Evolutionary conservation across 148 eudicot species (phyloP), one percentile per base, ranked within the genome.

Genomic region (Rhododendron ferrugineum): DNA sequence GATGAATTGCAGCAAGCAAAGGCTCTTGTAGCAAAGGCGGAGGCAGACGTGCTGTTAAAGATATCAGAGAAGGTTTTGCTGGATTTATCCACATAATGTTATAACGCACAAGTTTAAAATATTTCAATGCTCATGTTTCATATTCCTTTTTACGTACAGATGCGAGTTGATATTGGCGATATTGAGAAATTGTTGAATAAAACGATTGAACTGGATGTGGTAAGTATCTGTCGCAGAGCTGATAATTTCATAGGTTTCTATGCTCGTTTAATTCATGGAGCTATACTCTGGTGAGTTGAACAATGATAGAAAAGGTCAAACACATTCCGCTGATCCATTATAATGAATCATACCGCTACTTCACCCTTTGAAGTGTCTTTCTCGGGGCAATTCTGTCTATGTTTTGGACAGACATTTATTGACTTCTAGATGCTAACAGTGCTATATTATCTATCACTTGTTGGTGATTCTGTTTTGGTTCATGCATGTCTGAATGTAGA

Each of bases 1-100:
- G 99, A 97, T 89, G 98, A 94, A 70, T 89, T 97, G 90, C 92
- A 92, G 83, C 93, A 90, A 91, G 99, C 99, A 82, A 95, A 89
- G 86, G 91, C 90, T 74, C 89, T 90, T 56, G 94, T 93, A 40
- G 90, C 92, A 18, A 92, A 93, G 87, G 98, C 99, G 36, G 99
- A 97, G 90, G 88, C 89, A 47, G 98, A 94, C 86, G 94, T 97
- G 89, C 96, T 97, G 85, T 89, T 92, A 44, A 91, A 92, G 86
- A 91, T 97, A 90, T 89, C 98, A 87, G 90, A 90, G 82, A 95
- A 95, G 99, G 99, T 97, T 88, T 76, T 74, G 49, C 56, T 49
- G 18, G 72, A 32, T 79, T 87, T 86, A 3, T 78, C 81, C 74
- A 82, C 28, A 58, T 85, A 62, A 32, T 40, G 22, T 10, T 16